Evolutionary conservation across 441 rosid genomes (phyloP).

Genomic region (Aleurites moluccanus): DNA sequence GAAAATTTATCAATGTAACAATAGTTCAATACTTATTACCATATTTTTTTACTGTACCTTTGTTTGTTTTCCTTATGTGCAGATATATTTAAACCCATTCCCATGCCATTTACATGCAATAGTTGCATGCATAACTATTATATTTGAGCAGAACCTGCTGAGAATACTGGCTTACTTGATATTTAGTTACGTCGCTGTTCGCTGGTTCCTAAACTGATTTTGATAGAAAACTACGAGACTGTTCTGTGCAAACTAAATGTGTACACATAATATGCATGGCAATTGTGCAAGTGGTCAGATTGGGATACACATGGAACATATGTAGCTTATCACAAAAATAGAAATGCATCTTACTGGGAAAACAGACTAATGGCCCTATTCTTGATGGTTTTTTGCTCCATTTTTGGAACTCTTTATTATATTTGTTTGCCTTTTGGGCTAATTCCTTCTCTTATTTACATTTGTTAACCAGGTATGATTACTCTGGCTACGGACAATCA

Average conservation of each 20-base stretch:
- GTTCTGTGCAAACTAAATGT: background rate
- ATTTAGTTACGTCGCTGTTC: too few relatives aligned
- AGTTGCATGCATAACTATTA: background rate
- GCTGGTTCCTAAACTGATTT: too few relatives aligned
- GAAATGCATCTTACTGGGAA: background rate
- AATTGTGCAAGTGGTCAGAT: background rate
- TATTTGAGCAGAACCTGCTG: background rate
- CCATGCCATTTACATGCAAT: background rate
- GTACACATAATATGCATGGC: background rate
- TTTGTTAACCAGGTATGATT: conserved; percentile 63
- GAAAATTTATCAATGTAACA: background rate
- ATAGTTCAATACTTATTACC: background rate
- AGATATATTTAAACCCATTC: background rate
- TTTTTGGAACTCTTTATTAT: background rate
- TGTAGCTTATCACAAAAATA: background rate
- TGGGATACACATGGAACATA: background rate
- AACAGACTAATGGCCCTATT: background rate
- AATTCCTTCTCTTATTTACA: conserved; percentile 18
- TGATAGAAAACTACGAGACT: too few relatives aligned
- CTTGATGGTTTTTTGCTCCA: background rate
- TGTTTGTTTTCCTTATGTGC: background rate
- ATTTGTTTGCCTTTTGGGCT: background rate
- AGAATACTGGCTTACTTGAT: background rate
- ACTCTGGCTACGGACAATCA: conserved; percentile 90
- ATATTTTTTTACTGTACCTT: background rate